Percentiles rank a stretch among this genome's conserved stretches.
Evolutionary conservation across 164 flowering plant species (phyloP).

Genomic region (Brasenia schreberi): DNA sequence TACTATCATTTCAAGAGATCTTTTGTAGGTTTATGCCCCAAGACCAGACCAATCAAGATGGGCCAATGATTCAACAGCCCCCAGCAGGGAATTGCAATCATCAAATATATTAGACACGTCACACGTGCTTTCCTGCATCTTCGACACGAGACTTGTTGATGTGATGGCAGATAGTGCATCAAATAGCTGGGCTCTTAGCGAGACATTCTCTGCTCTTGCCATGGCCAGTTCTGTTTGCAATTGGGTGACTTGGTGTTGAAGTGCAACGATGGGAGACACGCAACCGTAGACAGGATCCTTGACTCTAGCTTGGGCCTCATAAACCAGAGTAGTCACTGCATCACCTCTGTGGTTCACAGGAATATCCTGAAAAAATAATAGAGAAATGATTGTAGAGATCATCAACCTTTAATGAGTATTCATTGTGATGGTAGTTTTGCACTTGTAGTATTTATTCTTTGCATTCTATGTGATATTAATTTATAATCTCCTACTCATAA

Average conservation of each 20-base stretch:
- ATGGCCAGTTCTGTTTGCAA: conserved; percentile 8
- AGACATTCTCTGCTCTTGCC: conserved; percentile 7
- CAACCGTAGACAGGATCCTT: conserved; percentile 12
- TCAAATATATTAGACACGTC: no score
- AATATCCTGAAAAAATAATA: conserved; percentile 3
- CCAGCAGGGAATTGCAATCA: no score
- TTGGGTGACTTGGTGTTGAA: conserved; percentile 7
- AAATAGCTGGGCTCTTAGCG: conserved; percentile 6
- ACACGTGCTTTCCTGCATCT: no score
- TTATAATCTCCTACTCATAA: not conserved
- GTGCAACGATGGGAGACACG: conserved; percentile 9
- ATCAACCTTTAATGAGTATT: not conserved
- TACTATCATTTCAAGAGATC: no score
- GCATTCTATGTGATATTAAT: not conserved
- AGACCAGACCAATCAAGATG: no score
- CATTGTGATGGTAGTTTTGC: not conserved
- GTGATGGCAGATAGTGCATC: conserved; percentile 1
- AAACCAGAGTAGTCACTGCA: conserved; percentile 10
- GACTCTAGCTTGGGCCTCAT: conserved; percentile 12
- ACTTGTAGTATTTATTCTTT: not conserved
- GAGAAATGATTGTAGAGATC: no score
- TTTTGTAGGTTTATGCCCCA: no score
- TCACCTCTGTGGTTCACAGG: conserved; percentile 8
- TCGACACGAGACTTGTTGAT: not conserved
- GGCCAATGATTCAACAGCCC: no score